Conservation (phyloP, 768 basidiomycete species). For the Pisolithus tinctorius region DNA sequence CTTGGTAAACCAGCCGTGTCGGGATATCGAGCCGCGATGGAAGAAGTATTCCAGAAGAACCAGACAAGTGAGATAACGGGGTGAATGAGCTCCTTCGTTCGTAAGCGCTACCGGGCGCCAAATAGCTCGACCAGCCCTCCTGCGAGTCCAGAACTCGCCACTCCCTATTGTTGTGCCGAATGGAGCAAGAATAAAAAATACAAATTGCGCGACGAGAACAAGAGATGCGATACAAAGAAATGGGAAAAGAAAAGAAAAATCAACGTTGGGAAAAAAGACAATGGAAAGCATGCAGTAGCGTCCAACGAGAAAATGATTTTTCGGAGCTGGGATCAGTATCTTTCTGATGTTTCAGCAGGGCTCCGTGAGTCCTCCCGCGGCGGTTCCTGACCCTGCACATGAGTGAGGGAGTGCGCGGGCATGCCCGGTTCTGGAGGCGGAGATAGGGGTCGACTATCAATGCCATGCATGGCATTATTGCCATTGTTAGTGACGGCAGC, state of each 20-base stretch:
- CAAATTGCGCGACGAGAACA: conserved; percentile 24
- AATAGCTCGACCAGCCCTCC: conserved; percentile 19
- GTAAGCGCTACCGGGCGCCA: conserved; percentile 27
- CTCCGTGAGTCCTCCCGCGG: conserved; percentile 57
- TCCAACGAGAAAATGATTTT: conserved; percentile 17
- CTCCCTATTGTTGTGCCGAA: conserved; percentile 19
- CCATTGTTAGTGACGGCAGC: background rate
- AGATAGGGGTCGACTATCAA: conserved; percentile 49
- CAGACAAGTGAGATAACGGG: conserved; percentile 8
- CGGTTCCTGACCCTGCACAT: conserved; percentile 53
- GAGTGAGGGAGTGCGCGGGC: conserved; percentile 42
- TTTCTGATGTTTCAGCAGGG: conserved; percentile 25
- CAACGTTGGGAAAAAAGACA: conserved; percentile 11
- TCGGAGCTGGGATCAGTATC: conserved; percentile 21
- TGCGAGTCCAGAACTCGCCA: conserved; percentile 11
- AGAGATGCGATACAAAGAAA: conserved; percentile 27
- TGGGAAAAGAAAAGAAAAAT: conserved; percentile 27
- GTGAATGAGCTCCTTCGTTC: conserved; percentile 15
- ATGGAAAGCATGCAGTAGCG: conserved; percentile 20
- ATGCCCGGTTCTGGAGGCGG: conserved; percentile 55
- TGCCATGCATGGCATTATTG: conserved; percentile 19
- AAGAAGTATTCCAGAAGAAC: background rate
- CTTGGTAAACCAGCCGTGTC: conserved; percentile 24
- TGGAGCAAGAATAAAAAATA: conserved; percentile 26
- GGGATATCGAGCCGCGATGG: conserved; percentile 26